Evolutionary conservation across 2,329 filamentous ascomycete genomes (phyloP), one percentile per base, ranked within the genome.

Genomic region (Venturia aucupariae): DNA sequence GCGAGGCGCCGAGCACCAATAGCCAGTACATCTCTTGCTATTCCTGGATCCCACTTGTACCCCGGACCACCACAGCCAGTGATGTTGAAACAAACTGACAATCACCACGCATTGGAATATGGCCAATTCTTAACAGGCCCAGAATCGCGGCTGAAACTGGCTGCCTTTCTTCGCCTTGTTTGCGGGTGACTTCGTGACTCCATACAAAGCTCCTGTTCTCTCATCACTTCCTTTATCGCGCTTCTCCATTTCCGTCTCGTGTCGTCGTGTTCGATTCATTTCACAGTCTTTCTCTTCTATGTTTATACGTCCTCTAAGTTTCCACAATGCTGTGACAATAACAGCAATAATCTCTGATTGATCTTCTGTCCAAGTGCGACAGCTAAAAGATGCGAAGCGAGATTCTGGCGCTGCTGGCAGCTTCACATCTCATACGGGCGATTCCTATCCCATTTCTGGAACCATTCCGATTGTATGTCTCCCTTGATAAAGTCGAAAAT

Each of bases 341-440:
- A n/a, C 13, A 57, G 27, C 27, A 35, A 5, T 35, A 57, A 7
- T 10, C 48, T 17, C 27, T 54, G 13, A 32, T 57, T n/a, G 30
- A 57, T 19, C 27, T 22, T 19, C 10, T 11, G 4, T 11, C 19
- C 19, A 2, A 3, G 8, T 57, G 19, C 19, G 13, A 57, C 15
- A 35, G 30, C 51, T 57, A 57, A 27, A 57, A 30, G 17, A 57
- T 57, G 51, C 51, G 51, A 35, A 35, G 17, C 30, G 51, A n/a
- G 30, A n/a, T 57, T 35, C 17, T 57, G 27, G 27, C 51, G 61
- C 62, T 63, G 62, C 62, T 63, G 48, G 62, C 62, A 63, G 62
- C 62, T 32, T 63, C 48, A 51, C 48, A 63, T 41, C 22, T 38
- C 51, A 19, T 27, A 39, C 32, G 35, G 41, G 44, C 62, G 19